phyloP scores from a whole-genome alignment of 2,329 filamentous ascomycete species.

The Cladosporium austrohemisphaericum region DNA sequence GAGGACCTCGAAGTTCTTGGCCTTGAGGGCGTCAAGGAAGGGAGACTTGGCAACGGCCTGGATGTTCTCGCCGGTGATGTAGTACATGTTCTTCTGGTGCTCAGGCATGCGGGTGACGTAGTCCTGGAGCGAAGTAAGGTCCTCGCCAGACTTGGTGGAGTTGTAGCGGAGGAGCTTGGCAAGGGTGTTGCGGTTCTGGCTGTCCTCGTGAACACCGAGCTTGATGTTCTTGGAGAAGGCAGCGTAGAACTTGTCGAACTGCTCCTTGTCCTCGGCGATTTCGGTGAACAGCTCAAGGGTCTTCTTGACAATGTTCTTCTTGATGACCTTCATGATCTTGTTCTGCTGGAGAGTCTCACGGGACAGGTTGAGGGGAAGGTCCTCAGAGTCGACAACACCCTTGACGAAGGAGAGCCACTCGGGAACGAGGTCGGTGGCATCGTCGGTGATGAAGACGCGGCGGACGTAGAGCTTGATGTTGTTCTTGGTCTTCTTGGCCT shows the following conservation, averaged over 20 bases:
- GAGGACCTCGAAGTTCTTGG: slow-evolving; percentile 98
- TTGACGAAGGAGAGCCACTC: slow-evolving; percentile 99
- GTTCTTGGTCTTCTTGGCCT: slow-evolving; percentile 99
- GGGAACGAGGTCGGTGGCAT: slow-evolving; percentile 97
- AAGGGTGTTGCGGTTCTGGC: slow-evolving; percentile 87
- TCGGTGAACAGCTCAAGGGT: slow-evolving; percentile 98
- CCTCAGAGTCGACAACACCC: slow-evolving; percentile 99
- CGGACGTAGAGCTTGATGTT: slow-evolving; percentile 99
- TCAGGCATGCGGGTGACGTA: slow-evolving; percentile 99
- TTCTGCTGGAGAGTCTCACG: slow-evolving; percentile 99
- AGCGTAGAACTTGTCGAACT: slow-evolving; percentile 99
- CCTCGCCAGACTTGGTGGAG: slow-evolving; percentile 98
- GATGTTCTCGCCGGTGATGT: slow-evolving; percentile 99
- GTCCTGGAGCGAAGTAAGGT: slow-evolving; percentile 90
- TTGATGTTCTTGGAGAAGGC: slow-evolving; percentile 99
- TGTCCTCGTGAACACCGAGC: slow-evolving; percentile 99
- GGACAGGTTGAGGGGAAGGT: slow-evolving; percentile 97
- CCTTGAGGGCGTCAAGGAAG: slow-evolving; percentile 97
- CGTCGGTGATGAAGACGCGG: slow-evolving; percentile 99
- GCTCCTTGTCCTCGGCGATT: slow-evolving; percentile 99
- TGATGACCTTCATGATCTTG: slow-evolving; percentile 99
- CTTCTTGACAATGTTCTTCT: slow-evolving; percentile 99
- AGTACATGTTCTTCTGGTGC: slow-evolving; percentile 99
- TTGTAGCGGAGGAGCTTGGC: slow-evolving; percentile 99
- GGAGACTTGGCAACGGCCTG: slow-evolving; percentile 98